Conservation (phyloP, 495 filamentous ascomycete species). For the Bacidia rubella region DNA sequence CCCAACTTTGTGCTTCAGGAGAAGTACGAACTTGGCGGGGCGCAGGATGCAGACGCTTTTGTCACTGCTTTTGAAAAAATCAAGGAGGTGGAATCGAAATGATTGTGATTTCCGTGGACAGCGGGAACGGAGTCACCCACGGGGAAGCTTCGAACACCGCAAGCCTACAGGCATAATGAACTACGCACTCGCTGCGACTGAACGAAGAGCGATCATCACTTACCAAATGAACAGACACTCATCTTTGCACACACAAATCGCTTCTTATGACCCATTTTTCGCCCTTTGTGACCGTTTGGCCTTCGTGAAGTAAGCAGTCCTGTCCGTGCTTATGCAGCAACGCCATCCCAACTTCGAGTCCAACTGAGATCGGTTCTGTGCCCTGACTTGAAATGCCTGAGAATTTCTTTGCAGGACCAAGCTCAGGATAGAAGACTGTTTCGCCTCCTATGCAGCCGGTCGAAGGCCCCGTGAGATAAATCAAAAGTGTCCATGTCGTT, state of each 20-base stretch:
- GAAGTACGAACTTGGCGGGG: constrained; percentile 48
- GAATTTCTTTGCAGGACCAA: constrained; percentile 32
- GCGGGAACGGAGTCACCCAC: background rate
- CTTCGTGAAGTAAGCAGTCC: constrained; percentile 83
- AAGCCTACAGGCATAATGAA: no score
- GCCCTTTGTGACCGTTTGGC: constrained; percentile 59
- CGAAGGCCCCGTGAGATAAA: constrained; percentile 62
- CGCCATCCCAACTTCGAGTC: constrained; percentile 66
- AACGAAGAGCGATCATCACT: no score
- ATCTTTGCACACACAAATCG: constrained; percentile 60
- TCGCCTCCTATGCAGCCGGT: constrained; percentile 70
- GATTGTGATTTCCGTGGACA: background rate
- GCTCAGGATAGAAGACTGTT: constrained; percentile 78
- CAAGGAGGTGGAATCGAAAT: constrained; percentile 27
- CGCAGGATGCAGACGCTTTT: constrained; percentile 46
- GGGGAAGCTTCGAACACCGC: no score
- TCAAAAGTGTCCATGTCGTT: constrained; percentile 85
- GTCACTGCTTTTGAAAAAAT: constrained; percentile 40
- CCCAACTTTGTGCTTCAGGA: constrained; percentile 61
- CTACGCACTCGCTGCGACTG: no score
- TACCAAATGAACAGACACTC: no score
- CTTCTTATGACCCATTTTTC: constrained; percentile 92
- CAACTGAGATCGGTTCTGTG: constrained; percentile 50
- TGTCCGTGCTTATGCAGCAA: constrained; percentile 82
- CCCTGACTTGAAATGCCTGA: constrained; percentile 29